Conservation (phyloP, 1,284 basidiomycete species). For the Puccinia horiana region DNA sequence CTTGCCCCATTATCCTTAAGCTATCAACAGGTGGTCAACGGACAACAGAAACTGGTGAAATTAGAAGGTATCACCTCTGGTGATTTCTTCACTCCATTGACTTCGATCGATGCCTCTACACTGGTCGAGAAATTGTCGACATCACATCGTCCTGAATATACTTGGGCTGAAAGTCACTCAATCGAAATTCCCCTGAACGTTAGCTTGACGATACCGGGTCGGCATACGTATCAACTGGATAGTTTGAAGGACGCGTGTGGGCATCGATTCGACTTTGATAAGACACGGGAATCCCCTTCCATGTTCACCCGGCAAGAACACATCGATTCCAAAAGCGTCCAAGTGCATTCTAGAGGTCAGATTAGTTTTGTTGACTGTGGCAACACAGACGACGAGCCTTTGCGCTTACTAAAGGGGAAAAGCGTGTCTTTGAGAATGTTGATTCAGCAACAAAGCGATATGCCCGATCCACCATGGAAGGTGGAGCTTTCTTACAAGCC, state of each 20-base stretch:
- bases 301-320: neutral
- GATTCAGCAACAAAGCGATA: slow-evolving; percentile 60
- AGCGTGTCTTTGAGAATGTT: slow-evolving; percentile 64
- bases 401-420: slow-evolving; percentile 72
- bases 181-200: slow-evolving; percentile 41
- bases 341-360: slow-evolving; percentile 44
- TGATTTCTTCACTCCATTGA: slow-evolving; percentile 29
- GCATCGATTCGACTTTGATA: slow-evolving; percentile 34
- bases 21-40: slow-evolving; percentile 37
- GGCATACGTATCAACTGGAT: slow-evolving; percentile 31
- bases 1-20: slow-evolving; percentile 38
- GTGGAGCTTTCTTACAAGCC: slow-evolving; percentile 68
- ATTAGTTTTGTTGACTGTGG: slow-evolving; percentile 44
- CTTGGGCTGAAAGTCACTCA: slow-evolving; percentile 43
- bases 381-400: slow-evolving; percentile 64
- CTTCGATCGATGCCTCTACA: slow-evolving; percentile 34
- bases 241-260: slow-evolving; percentile 39
- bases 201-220: slow-evolving; percentile 29
- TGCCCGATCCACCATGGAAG: slow-evolving; percentile 69
- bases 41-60: neutral
- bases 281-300: neutral
- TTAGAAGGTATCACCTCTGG: slow-evolving; percentile 37
- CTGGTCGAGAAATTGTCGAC: slow-evolving; percentile 33
- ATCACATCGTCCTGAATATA: slow-evolving; percentile 43
- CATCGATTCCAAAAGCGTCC: slow-evolving; percentile 29